phyloP scores from a whole-genome alignment of 2,329 filamentous ascomycete genomes.

The Pseudopithomyces chartarum region DNA sequence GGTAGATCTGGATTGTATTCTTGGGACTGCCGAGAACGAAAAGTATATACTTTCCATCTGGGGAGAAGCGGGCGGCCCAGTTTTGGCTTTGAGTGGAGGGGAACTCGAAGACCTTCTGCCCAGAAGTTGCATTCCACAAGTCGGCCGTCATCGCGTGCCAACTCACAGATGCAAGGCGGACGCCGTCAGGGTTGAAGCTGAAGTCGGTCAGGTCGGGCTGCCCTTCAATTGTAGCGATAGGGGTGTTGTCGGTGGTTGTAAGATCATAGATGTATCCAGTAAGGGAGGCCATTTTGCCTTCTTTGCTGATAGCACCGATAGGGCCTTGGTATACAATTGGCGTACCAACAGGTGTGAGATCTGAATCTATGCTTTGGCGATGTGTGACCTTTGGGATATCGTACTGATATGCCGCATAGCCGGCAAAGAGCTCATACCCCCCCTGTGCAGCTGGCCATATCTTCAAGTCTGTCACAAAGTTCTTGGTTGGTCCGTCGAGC shows the following conservation, averaged over 20 bases:
- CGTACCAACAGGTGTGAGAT: slow-evolving; percentile 4
- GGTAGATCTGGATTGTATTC: slow-evolving; percentile 12
- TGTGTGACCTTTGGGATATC: neutral
- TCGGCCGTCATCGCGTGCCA: slow-evolving; percentile 5
- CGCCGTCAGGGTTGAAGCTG: slow-evolving; percentile 10
- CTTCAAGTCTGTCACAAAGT: neutral
- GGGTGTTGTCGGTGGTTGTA: neutral
- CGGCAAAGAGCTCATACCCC: slow-evolving; percentile 11
- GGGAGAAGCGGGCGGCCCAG: slow-evolving; percentile 13
- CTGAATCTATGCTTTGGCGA: neutral
- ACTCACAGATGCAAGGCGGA: slow-evolving; percentile 5
- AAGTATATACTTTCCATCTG: slow-evolving; percentile 12
- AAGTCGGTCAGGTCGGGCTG: slow-evolving; percentile 5
- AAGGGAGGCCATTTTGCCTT: slow-evolving; percentile 7
- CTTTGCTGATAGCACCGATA: slow-evolving; percentile 8
- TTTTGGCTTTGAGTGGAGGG: slow-evolving; percentile 5
- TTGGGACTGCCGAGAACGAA: slow-evolving; percentile 6
- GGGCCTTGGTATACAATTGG: neutral
- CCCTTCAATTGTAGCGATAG: slow-evolving; percentile 5
- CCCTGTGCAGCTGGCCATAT: slow-evolving; percentile 4
- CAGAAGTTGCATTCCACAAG: slow-evolving; percentile 14
- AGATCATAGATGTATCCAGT: slow-evolving; percentile 10
- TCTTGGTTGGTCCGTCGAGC: neutral
- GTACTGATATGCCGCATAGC: neutral
- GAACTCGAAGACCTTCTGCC: slow-evolving; percentile 10